Evolutionary conservation across 805 yeast genomes (phyloP).

Genomic region (Schwanniomyces polymorphus): DNA sequence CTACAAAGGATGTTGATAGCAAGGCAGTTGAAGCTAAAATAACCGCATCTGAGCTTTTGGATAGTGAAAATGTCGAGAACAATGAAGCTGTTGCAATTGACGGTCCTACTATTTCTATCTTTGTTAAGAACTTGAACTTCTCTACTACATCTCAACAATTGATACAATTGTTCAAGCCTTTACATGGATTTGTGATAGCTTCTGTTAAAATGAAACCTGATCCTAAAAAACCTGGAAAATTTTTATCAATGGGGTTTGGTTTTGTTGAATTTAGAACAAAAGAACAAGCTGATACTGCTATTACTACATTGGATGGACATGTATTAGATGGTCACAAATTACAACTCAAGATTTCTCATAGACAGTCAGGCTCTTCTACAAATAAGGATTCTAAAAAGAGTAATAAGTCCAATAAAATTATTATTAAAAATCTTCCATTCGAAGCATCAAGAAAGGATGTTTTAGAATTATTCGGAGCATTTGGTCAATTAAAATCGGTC

Average conservation of each 20-base stretch:
- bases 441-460: constrained; percentile 93
- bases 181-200: constrained; percentile 80
- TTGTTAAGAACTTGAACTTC: constrained; percentile 90
- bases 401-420: constrained; percentile 67
- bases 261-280: constrained; percentile 85
- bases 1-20: constrained; percentile 22
- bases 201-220: constrained; percentile 87
- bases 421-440: constrained; percentile 95
- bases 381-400: constrained; percentile 28
- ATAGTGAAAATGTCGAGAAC: constrained; percentile 14
- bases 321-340: constrained; percentile 86
- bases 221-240: constrained; percentile 63
- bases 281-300: constrained; percentile 77
- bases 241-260: constrained; percentile 96
- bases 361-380: constrained; percentile 49
- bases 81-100: constrained; percentile 28
- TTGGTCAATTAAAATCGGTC: constrained; percentile 91
- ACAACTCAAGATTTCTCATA: constrained; percentile 84
- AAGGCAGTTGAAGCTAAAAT: constrained; percentile 48
- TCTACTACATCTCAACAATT: constrained; percentile 64
- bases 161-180: constrained; percentile 59
- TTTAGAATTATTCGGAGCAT: constrained; percentile 88
- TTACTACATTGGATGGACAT: constrained; percentile 69
- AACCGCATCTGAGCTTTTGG: constrained; percentile 46
- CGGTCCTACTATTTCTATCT: constrained; percentile 84